phyloP scores from a whole-genome alignment of 2,329 filamentous ascomycete species.

The Didymella glomerata region DNA sequence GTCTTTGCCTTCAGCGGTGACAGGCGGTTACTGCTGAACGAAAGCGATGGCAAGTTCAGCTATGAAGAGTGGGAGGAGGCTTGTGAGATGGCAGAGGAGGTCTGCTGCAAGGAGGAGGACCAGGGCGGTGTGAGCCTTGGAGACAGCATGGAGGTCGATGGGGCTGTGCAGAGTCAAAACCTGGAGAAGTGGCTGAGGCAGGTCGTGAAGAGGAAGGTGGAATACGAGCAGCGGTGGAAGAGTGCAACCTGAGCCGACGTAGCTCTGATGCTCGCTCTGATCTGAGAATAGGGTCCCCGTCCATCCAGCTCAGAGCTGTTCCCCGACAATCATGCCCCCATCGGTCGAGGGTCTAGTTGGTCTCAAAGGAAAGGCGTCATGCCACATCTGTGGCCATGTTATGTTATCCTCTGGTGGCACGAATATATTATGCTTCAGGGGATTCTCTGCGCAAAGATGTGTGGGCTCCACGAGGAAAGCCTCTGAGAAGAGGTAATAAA shows the following conservation, averaged over 20 bases:
- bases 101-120: slow-evolving; percentile 66
- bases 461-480: too few species aligned
- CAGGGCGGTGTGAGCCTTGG: slow-evolving; percentile 42
- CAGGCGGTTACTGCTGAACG: slow-evolving; percentile 77
- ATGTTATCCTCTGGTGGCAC: too few species aligned
- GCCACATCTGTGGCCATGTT: too few species aligned
- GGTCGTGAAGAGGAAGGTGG: slow-evolving; percentile 53
- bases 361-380: too few species aligned
- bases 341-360: too few species aligned
- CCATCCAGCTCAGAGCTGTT: too few species aligned
- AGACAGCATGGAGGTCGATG: slow-evolving; percentile 53
- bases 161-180: slow-evolving; percentile 38
- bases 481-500: too few species aligned
- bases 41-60: slow-evolving; percentile 83
- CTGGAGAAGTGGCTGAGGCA: slow-evolving; percentile 52
- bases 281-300: too few species aligned
- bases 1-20: slow-evolving; percentile 76
- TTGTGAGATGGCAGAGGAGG: slow-evolving; percentile 68
- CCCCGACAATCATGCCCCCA: too few species aligned
- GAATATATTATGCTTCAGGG: too few species aligned
- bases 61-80: slow-evolving; percentile 78
- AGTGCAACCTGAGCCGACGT: slow-evolving; percentile 41
- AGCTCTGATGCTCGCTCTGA: too few species aligned
- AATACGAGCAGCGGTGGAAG: slow-evolving; percentile 53
- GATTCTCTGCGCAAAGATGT: too few species aligned